These are phyloP conservation scores for Arabidopsis thaliana DNA, from an alignment of 345 rosid genomes.

Conservation along the genomic window DNA sequence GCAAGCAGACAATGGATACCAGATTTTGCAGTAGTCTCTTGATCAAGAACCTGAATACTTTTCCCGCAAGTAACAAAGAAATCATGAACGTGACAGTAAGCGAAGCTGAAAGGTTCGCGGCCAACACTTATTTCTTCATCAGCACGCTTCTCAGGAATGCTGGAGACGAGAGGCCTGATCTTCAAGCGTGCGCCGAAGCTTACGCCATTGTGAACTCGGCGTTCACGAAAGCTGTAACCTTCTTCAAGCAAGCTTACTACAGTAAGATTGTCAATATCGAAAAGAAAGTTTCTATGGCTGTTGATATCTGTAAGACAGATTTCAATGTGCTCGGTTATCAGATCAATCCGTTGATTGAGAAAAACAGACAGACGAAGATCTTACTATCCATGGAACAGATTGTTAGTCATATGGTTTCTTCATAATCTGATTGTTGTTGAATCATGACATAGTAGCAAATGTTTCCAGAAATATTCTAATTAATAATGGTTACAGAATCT, in stretches of 20 bases:
- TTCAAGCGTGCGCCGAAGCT: slow-evolving; percentile 42
- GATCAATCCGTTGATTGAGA: slow-evolving; percentile 36
- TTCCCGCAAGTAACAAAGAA: slow-evolving; percentile 34
- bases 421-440: background rate
- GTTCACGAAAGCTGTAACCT: slow-evolving; percentile 17
- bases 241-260: slow-evolving; percentile 12
- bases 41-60: background rate
- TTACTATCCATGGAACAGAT: slow-evolving; percentile 26
- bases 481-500: background rate
- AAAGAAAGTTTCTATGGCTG: background rate
- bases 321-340: slow-evolving; percentile 15
- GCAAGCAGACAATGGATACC: slow-evolving; percentile 37
- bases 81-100: slow-evolving; percentile 38
- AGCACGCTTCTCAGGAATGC: slow-evolving; percentile 38
- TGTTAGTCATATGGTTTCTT: slow-evolving; percentile 7
- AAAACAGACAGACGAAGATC: slow-evolving; percentile 12
- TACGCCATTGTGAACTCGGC: slow-evolving; percentile 28
- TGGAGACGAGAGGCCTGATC: slow-evolving; percentile 32
- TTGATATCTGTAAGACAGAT: slow-evolving; percentile 37
- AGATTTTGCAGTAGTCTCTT: slow-evolving; percentile 22
- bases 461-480: slow-evolving; percentile 3
- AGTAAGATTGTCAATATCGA: background rate
- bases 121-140: slow-evolving; percentile 38
- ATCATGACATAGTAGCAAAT: background rate
- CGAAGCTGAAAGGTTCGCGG: slow-evolving; percentile 27